Percentiles rank a stretch among this genome's conserved stretches.
Evolutionary conservation across 2,329 filamentous ascomycete species (phyloP).

Genomic region (Penicillium sp.): DNA sequence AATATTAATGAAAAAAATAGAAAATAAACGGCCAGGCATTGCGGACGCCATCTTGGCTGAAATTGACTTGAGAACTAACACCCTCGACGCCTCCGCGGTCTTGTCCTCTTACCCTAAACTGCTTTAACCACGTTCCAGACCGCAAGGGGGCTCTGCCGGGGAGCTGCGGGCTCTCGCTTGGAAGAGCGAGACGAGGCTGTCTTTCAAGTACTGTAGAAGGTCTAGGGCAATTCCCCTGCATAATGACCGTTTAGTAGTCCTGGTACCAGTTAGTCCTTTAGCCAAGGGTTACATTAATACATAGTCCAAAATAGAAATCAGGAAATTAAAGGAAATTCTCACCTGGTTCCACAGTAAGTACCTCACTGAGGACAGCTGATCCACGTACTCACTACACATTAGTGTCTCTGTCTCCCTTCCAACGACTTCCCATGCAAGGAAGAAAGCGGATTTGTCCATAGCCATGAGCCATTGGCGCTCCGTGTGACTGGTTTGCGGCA

Average conservation of each 20-base stretch:
- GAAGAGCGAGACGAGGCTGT: not conserved
- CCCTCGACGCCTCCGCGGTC: not conserved
- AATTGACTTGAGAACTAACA: not conserved
- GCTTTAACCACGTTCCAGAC: constrained; percentile 21
- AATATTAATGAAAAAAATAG: too few species aligned
- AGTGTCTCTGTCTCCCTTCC: constrained; percentile 17
- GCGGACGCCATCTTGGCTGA: not conserved
- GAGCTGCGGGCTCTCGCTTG: constrained; percentile 13
- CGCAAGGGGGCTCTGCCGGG: constrained; percentile 14
- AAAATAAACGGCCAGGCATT: too few species aligned
- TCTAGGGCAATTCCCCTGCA: constrained; percentile 6
- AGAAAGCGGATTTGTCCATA: constrained; percentile 18
- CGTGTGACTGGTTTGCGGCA: constrained; percentile 6
- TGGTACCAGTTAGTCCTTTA: not conserved
- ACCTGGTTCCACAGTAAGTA: constrained; percentile 24
- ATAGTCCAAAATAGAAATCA: constrained; percentile 5
- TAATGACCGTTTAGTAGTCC: not conserved
- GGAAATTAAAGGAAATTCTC: constrained; percentile 9
- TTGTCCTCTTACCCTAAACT: constrained; percentile 17
- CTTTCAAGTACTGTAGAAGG: not conserved
- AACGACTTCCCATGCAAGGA: constrained; percentile 29
- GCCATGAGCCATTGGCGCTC: constrained; percentile 1
- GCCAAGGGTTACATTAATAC: constrained; percentile 4
- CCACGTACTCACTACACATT: too few species aligned
- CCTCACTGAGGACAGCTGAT: constrained; percentile 11